Conservation (phyloP, 1,284 basidiomycete species). For the Ustilago trichophora region DNA sequence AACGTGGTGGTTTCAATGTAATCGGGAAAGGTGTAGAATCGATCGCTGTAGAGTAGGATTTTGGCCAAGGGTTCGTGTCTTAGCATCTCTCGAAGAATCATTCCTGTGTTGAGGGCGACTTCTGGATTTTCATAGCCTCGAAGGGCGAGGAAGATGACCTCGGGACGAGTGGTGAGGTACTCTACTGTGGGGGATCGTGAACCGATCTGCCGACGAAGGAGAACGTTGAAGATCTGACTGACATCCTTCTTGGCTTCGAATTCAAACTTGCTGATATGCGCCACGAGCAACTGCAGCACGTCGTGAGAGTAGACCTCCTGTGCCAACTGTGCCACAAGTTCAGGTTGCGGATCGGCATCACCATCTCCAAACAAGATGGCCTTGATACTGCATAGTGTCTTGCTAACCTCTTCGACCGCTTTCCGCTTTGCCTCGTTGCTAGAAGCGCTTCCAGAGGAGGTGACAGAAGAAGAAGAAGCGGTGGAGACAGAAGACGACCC, state of each 20-base stretch:
- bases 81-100: conserved; percentile 97
- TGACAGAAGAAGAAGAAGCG: conserved; percentile 12
- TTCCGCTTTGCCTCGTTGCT: conserved; percentile 65
- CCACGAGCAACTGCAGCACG: conserved; percentile 81
- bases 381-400: conserved; percentile 88
- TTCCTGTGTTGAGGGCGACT: conserved; percentile 94
- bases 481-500: conserved; percentile 14
- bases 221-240: conserved; percentile 93
- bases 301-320: conserved; percentile 95
- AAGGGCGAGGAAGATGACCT: conserved; percentile 87
- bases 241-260: conserved; percentile 94
- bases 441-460: conserved; percentile 2
- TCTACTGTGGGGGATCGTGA: conserved; percentile 93
- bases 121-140: conserved; percentile 87
- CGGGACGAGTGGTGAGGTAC: conserved; percentile 82
- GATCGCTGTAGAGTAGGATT: conserved; percentile 86
- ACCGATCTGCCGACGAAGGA: conserved; percentile 94
- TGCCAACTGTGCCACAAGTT: conserved; percentile 75
- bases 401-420: conserved; percentile 87
- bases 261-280: conserved; percentile 85
- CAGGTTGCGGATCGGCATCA: conserved; percentile 76
- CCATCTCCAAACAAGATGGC: conserved; percentile 85
- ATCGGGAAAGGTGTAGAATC: conserved; percentile 92
- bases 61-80: conserved; percentile 90
- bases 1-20: conserved; percentile 98